phyloP scores from a whole-genome alignment of 2,329 filamentous ascomycete species.

The Claviceps sorghi region DNA sequence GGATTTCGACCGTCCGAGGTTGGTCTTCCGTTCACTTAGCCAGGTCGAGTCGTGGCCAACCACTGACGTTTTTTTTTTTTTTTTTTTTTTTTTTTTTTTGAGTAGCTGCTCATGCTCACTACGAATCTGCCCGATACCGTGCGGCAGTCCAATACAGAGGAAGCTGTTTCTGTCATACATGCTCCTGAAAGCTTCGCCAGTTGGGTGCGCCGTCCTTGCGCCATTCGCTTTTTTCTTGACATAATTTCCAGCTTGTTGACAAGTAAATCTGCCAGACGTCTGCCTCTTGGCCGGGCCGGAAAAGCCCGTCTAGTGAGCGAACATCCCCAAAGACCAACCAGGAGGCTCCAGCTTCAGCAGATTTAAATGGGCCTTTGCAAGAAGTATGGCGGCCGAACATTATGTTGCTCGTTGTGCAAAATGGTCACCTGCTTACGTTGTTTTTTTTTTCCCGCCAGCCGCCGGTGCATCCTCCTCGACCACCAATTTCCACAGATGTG shows the following conservation, averaged over 20 bases:
- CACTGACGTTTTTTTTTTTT: no score
- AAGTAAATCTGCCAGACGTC: conserved; percentile 22
- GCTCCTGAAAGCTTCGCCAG: conserved; percentile 68
- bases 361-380: conserved; percentile 10
- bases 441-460: conserved; percentile 1
- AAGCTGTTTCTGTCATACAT: conserved; percentile 82
- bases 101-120: conserved; percentile 35
- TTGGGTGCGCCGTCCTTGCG: conserved; percentile 45
- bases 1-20: conserved; percentile 18
- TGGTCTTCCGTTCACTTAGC: background rate
- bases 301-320: conserved; percentile 20
- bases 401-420: background rate
- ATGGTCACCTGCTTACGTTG: background rate
- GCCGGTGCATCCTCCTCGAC: conserved; percentile 36
- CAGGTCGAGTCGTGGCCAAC: background rate
- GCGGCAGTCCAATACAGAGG: conserved; percentile 51
- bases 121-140: conserved; percentile 44
- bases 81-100: no score
- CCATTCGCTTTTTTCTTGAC: background rate
- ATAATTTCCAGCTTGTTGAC: background rate
- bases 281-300: conserved; percentile 22
- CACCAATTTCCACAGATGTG: conserved; percentile 62
- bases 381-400: conserved; percentile 11
- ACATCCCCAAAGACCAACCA: conserved; percentile 25
- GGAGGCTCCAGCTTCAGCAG: conserved; percentile 17